Evolutionary conservation across 495 filamentous ascomycete species (phyloP).

Genomic region (Neurospora sp.): DNA sequence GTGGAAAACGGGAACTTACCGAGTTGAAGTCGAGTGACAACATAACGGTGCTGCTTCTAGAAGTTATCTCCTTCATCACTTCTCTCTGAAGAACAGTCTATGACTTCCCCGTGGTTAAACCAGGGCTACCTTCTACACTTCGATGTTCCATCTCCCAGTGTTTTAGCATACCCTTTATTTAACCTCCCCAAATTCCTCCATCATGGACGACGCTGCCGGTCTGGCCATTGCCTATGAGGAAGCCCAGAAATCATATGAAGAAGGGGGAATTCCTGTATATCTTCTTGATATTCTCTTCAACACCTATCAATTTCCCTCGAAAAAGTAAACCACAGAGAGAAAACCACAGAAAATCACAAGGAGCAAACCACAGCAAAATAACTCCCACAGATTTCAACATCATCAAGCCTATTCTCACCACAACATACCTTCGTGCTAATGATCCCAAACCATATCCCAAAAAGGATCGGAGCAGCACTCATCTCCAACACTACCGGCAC

Average conservation of each 20-base stretch:
- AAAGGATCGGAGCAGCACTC: slow-evolving; percentile 55
- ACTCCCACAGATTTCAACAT: neutral
- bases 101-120: neutral
- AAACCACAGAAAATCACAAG: neutral
- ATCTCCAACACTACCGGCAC: slow-evolving; percentile 54
- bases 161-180: neutral
- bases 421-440: neutral
- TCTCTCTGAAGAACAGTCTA: neutral
- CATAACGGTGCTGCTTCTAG: neutral
- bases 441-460: slow-evolving; percentile 10
- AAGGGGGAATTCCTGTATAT: slow-evolving; percentile 64
- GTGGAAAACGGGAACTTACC: neutral
- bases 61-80: neutral
- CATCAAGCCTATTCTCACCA: neutral
- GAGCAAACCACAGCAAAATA: neutral
- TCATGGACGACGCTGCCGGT: slow-evolving; percentile 43
- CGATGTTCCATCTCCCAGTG: neutral
- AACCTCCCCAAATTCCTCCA: neutral
- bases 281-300: neutral
- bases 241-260: slow-evolving; percentile 52
- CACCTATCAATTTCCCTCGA: neutral
- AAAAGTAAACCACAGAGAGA: neutral
- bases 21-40: neutral
- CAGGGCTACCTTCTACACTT: neutral
- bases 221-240: slow-evolving; percentile 66